Percentiles rank a stretch among this genome's conserved stretches.
phyloP scores from a whole-genome alignment of 2,329 filamentous ascomycete species.

The Metarhizium rileyi region DNA sequence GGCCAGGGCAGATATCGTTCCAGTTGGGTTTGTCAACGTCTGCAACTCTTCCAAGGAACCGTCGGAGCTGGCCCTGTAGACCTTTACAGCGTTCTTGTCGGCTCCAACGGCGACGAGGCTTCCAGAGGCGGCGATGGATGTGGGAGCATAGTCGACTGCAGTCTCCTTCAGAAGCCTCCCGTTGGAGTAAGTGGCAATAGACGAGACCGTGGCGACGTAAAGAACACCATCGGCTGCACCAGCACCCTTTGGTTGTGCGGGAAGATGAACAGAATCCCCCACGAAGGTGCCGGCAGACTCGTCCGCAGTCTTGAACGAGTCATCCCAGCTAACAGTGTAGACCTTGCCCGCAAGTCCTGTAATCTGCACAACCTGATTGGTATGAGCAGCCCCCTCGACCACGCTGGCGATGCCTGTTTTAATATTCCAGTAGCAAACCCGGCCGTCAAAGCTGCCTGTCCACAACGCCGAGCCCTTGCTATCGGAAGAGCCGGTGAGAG shows the following conservation, averaged over 20 bases:
- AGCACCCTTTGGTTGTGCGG: constrained; percentile 72
- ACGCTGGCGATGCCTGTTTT: constrained; percentile 56
- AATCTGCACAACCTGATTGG: constrained; percentile 77
- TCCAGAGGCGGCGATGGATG: constrained; percentile 60
- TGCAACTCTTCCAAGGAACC: constrained; percentile 44
- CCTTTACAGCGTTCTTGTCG: constrained; percentile 61
- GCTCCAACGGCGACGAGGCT: constrained; percentile 65
- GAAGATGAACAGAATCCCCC: constrained; percentile 56
- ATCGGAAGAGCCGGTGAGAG: constrained; percentile 41
- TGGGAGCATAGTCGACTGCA: constrained; percentile 55
- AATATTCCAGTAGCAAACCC: constrained; percentile 76
- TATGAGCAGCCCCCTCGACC: constrained; percentile 73
- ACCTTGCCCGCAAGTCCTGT: constrained; percentile 51
- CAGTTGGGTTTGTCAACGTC: constrained; percentile 57
- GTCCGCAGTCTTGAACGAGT: constrained; percentile 74
- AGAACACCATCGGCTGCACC: constrained; percentile 41
- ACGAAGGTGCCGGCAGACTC: constrained; percentile 65
- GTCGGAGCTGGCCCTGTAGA: constrained; percentile 53
- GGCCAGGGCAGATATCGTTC: constrained; percentile 66
- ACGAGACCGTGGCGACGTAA: constrained; percentile 46
- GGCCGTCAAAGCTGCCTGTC: constrained; percentile 88
- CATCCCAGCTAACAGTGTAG: constrained; percentile 92
- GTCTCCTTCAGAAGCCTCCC: constrained; percentile 50
- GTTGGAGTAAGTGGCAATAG: constrained; percentile 45
- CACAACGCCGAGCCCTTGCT: constrained; percentile 57